These are phyloP conservation scores for Hansenula sp. DNA, from an alignment of 1,139 yeast genomes.

Conservation along the genomic window DNA sequence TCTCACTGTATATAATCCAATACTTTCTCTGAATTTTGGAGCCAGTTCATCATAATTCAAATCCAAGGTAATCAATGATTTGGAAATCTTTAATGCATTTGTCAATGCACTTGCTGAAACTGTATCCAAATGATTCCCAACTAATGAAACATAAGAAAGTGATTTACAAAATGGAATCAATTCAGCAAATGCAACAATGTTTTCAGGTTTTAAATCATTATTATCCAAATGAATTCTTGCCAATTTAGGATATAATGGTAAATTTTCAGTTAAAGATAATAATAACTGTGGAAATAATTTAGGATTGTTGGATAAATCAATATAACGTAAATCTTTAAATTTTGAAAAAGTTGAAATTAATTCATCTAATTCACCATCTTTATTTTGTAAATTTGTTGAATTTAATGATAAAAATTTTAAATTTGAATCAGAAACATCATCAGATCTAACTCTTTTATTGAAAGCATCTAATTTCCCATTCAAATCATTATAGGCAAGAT, in stretches of 20 bases:
- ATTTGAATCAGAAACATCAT: slow-evolving; percentile 21
- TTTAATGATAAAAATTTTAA: slow-evolving; percentile 47
- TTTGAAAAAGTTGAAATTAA: slow-evolving; percentile 32
- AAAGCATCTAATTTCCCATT: slow-evolving; percentile 52
- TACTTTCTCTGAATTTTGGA: slow-evolving; percentile 43
- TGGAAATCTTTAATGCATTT: slow-evolving; percentile 53
- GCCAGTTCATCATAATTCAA: slow-evolving; percentile 56
- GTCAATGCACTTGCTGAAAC: slow-evolving; percentile 55
- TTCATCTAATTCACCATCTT: slow-evolving; percentile 25
- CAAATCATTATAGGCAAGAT: slow-evolving; percentile 69
- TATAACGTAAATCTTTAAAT: slow-evolving; percentile 53
- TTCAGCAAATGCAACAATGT: slow-evolving; percentile 55
- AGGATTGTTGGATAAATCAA: slow-evolving; percentile 67
- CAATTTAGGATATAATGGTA: slow-evolving; percentile 58
- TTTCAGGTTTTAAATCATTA: slow-evolving; percentile 44
- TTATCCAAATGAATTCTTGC: slow-evolving; percentile 60
- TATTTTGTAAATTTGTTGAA: slow-evolving; percentile 40
- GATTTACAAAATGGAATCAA: slow-evolving; percentile 57
- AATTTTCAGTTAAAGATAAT: slow-evolving; percentile 38
- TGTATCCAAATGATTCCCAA: slow-evolving; percentile 53
- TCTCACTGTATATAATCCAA: slow-evolving; percentile 66
- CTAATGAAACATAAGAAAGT: slow-evolving; percentile 54
- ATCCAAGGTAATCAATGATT: slow-evolving; percentile 56
- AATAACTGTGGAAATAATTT: slow-evolving; percentile 46
- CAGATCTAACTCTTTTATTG: slow-evolving; percentile 33